Base-by-base conservation (phyloP, 2,329 filamentous ascomycete species). In the Alternaria metachromatica region DNA sequence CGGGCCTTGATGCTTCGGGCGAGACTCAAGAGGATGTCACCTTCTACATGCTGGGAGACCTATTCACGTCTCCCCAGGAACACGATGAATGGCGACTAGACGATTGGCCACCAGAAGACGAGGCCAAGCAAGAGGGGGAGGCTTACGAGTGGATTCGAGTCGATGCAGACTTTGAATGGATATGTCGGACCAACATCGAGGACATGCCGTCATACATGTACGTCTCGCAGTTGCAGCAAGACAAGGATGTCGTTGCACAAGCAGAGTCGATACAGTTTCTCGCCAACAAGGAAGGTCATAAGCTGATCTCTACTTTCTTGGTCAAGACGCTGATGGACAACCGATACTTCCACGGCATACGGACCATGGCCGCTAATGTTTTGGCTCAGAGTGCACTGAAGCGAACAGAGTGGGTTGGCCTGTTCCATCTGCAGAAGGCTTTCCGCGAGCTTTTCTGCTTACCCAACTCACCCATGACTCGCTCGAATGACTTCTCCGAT, bases 61-160 rank as follows among this genome's bases (percentile, higher is more conserved):
- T 97, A 9, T 87, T 99, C 43, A 91, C 96, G 73, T 89, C 87
- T 5, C 88, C 91, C 9, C 91, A 96, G 66, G 96, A 99, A 58
- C 88, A 93, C 49, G 84, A 88, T 55, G 89, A 93, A 45, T 99
- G 96, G 95, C 89, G 87, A 55, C 85, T 99, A 6, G 88, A 89
- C 6, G 95, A 98, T 68, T 99, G 95, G 94, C 90, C 92, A 51
- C 88, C 91, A 63, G 93, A 96, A 59, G 93, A 95, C 15, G 94
- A 98, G 80, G 87, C 91, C 37, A 90, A 89, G 73, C 98, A 99
- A 94, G 93, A 96, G 60, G 89, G 94, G 68, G 96, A 99, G 77
- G 97, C 93, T 0, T 99, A 97, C 75, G 96, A 99, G 78, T 99
- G 96, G 96, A 97, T 99, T 71, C 91, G 96, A 20, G 92, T 98